Base-by-base conservation (phyloP, 2,329 filamentous ascomycete species). In the Venturia oleaginea region DNA sequence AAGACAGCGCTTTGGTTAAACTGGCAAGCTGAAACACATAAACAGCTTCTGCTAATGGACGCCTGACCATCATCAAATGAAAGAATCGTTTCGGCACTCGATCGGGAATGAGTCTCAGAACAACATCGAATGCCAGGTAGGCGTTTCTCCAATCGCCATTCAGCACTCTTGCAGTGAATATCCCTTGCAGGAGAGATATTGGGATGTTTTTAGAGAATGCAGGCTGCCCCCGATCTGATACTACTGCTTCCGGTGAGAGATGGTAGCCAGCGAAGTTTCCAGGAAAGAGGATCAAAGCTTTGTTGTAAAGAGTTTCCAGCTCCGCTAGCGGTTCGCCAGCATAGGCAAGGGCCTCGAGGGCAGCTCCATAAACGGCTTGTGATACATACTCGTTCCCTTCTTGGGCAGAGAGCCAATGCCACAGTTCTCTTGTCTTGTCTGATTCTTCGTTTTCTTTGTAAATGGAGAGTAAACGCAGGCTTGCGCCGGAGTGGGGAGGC, bases 91-190 rank as follows among this genome's bases (percentile, higher is more conserved):
- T 42, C 0, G 77, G 77, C 1, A 76, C 69, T 27, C 74, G 71
- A 0, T 73, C 74, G 1, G 81, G 81, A 65, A 76, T 78, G 6
- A 83, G 72, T 32, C 81, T 75, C 6, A 82, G 69, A 2, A 74
- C 73, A 11, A 78, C 78, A 68, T 84, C 81, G 3, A 83, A 71
- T 4, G 75, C 77, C 22, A 83, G 72, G 66, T 83, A 84, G 1
- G 80, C 79, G 11, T 74, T 75, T 43, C 71, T 75, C 72, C 79
- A 79, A 62, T 82, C 78, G 22, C 78, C 76, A 38, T 73, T 69
- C 4, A 79, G 68, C 3, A 82, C 66, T 51, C 81, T 76, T 4
- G 81, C 81, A 1, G 74, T 77, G 54, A 78, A 70, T 55, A 83
- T 82, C 6, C 79, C 78, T 66, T 80, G 78, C 2, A 83, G 71